phyloP scores from a whole-genome alignment of 208 protist species.

The Trypanosoma boissoni region DNA sequence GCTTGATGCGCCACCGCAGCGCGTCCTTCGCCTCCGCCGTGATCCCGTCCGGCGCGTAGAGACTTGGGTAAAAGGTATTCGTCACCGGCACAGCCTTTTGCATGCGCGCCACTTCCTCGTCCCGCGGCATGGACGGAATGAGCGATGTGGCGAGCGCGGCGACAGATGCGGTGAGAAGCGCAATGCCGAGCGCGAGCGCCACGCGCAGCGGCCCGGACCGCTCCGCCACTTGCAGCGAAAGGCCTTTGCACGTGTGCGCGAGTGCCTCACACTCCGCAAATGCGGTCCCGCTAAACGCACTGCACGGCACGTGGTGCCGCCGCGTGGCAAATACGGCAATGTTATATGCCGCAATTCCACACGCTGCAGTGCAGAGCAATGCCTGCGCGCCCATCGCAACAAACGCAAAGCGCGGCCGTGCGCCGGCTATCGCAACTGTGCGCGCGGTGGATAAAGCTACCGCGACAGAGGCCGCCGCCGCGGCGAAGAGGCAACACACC shows the following conservation, averaged over 20 bases:
- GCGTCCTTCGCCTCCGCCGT: slow-evolving; percentile 19
- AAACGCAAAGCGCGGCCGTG: slow-evolving; percentile 43
- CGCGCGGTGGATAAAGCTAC: slow-evolving; percentile 62
- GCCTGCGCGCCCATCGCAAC: slow-evolving; percentile 43
- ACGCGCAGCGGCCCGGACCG: not conserved
- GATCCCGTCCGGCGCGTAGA: slow-evolving; percentile 73
- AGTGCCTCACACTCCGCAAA: slow-evolving; percentile 19
- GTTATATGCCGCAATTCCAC: slow-evolving; percentile 50
- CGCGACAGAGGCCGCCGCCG: slow-evolving; percentile 25
- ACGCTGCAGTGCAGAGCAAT: slow-evolving; percentile 30
- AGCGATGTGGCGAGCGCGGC: slow-evolving; percentile 36
- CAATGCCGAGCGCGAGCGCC: slow-evolving; percentile 27
- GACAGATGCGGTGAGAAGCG: slow-evolving; percentile 38
- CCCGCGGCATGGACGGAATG: slow-evolving; percentile 36
- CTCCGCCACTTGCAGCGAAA: slow-evolving; percentile 10
- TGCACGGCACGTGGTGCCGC: slow-evolving; percentile 29
- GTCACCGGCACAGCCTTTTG: slow-evolving; percentile 55
- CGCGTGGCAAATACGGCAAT: slow-evolving; percentile 30
- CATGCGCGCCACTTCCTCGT: slow-evolving; percentile 16
- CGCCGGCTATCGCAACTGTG: slow-evolving; percentile 36
- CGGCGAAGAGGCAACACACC: slow-evolving; percentile 41
- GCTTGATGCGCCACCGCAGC: slow-evolving; percentile 34
- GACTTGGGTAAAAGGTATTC: slow-evolving; percentile 58
- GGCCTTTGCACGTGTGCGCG: slow-evolving; percentile 19
- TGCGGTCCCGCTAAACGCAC: slow-evolving; percentile 10